Base-by-base conservation (phyloP, 139 green algal genomes). In the Asterochloris sp. region DNA sequence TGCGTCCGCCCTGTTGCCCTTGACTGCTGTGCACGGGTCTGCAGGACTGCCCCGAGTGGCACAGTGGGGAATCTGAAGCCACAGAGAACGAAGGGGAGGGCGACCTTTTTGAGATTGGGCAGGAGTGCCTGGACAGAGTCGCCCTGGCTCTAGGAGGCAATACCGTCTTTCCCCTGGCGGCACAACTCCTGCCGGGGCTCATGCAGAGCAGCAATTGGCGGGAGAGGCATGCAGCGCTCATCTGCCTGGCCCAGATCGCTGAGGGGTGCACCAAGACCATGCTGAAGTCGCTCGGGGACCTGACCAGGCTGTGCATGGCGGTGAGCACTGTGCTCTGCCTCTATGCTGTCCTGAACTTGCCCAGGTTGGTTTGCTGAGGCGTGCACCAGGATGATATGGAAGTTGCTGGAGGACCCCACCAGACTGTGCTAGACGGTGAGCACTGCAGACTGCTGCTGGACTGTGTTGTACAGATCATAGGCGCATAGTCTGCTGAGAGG, bases 181-280 rank as follows among this genome's bases (percentile, higher is more conserved):
- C 84, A n/a, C 74, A 82, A 26, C 75, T 95, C 82, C 90, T 99
- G 79, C 92, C 91, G 13, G 54, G 82, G 69, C 95, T 95, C 86
- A 82, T 98, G 79, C 64, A 28, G 21, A 92, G 97, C 84, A 62
- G 68, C 1, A 88, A 97, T 84, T 99, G 97, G 97, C 88, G 91
- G 80, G 94, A 97, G 88, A 90, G 97, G 17, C 96, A 98, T 83
- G 96, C 94, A 0, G 91, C 92, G 21, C 94, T 99, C 28, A 96
- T 99, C 81, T 93, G 89, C 84, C 85, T 98, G 62, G 90, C 97
- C 12, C 97, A 99, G 88, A 98, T 99, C 81, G 97, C 97, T 24
- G 97, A 99, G 90, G 97, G 97, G 26, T 99, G 97, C 89, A 80
- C 76, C 26, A 99, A 98, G 92, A 87, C 96, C 1, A 95, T 98